Conservation (phyloP, 202 grass and related monocot genomes). For the Eragrostis tef region DNA sequence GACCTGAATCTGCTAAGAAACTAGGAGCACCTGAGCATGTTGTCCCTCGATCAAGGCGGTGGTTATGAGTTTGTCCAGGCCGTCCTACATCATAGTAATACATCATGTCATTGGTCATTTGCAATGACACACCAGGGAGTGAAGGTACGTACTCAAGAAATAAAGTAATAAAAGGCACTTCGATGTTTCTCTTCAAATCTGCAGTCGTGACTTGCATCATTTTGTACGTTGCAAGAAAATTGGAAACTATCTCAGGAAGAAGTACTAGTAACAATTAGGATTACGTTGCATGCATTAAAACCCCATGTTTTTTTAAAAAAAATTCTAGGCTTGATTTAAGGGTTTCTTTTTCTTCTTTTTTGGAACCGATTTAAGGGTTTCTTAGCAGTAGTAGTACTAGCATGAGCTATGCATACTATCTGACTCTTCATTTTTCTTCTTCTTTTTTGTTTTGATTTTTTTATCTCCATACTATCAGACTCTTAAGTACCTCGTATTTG, state of each 20-base stretch:
- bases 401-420: not conserved
- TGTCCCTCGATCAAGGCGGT: not conserved
- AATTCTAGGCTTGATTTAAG: too few species aligned
- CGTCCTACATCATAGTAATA: not conserved
- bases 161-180: not conserved
- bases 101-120: slow-evolving; percentile 8
- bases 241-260: too few species aligned
- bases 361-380: too few species aligned
- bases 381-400: too few species aligned
- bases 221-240: not conserved
- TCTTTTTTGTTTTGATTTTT: too few species aligned
- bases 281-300: too few species aligned
- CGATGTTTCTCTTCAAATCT: too few species aligned
- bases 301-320: too few species aligned
- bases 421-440: too few species aligned
- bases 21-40: not conserved
- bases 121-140: slow-evolving; percentile 6
- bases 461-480: too few species aligned
- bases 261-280: not conserved
- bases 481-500: not conserved
- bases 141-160: not conserved
- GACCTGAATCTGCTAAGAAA: not conserved
- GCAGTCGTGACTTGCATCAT: not conserved
- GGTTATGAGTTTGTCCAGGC: not conserved
- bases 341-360: too few species aligned